Percentiles rank a stretch among this genome's conserved stretches.
These are phyloP conservation scores for Fistulifera pelliculosa DNA, from an alignment of 108 stramenopile genomes.

Conservation along the genomic window DNA sequence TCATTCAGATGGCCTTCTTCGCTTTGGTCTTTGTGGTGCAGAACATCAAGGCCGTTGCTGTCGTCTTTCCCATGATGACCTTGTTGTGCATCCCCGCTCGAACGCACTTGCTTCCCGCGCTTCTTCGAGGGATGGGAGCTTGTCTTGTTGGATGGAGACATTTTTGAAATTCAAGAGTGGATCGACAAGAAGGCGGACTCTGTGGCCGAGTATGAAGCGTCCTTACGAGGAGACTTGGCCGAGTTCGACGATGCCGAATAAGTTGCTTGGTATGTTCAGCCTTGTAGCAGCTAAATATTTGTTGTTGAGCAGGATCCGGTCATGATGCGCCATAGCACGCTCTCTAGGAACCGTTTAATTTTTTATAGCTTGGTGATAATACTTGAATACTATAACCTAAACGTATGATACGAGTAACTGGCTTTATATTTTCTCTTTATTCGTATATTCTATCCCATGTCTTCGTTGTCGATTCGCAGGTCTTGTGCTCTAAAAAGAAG, in stretches of 20 bases:
- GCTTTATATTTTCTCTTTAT: no score
- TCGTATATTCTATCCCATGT: no score
- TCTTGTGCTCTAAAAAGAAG: no score
- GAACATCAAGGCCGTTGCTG: slow-evolving; percentile 27
- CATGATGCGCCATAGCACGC: no score
- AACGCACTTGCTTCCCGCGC: slow-evolving; percentile 23
- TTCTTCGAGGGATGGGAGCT: slow-evolving; percentile 32
- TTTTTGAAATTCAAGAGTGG: slow-evolving; percentile 19
- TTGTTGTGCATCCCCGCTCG: slow-evolving; percentile 31
- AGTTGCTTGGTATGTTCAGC: neutral
- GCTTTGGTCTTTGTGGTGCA: slow-evolving; percentile 25
- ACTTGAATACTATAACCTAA: no score
- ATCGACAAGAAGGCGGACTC: neutral
- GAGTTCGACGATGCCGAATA: neutral
- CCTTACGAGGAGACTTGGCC: neutral
- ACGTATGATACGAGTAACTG: no score
- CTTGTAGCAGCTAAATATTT: no score
- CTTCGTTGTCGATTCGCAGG: no score
- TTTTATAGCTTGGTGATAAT: no score
- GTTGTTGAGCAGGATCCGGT: no score
- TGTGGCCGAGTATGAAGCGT: neutral
- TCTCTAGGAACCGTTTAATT: no score
- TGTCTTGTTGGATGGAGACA: slow-evolving; percentile 29
- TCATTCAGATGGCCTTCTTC: slow-evolving; percentile 32
- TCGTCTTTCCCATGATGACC: slow-evolving; percentile 39